phyloP scores from a whole-genome alignment of 2,329 filamentous ascomycete genomes.

The Trichoderma endophyticum region DNA sequence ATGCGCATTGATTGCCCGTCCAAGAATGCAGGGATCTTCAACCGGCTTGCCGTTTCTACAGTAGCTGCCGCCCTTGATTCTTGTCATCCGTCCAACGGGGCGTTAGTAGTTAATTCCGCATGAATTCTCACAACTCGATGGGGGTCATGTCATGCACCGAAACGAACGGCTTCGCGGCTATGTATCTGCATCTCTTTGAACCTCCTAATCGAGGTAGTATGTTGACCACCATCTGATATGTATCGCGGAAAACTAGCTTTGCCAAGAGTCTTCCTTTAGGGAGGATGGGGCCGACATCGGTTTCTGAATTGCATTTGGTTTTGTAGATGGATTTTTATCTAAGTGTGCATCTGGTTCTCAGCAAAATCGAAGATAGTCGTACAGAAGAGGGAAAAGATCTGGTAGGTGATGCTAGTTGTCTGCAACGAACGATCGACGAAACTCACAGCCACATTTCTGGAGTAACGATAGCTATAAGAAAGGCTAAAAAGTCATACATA shows the following conservation, averaged over 20 bases:
- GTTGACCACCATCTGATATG: background rate
- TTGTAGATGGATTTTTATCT: background rate
- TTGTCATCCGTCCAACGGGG: background rate
- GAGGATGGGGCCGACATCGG: background rate
- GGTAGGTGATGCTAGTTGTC: accelerated
- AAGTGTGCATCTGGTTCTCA: background rate
- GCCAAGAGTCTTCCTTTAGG: background rate
- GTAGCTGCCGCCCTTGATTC: background rate
- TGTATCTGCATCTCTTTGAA: background rate
- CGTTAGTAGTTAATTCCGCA: background rate
- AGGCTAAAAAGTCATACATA: background rate
- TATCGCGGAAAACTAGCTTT: background rate
- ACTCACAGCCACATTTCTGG: background rate
- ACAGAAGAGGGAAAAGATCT: background rate
- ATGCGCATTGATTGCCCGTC: background rate
- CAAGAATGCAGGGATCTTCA: background rate
- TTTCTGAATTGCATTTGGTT: background rate
- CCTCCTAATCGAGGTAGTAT: background rate
- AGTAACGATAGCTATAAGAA: background rate
- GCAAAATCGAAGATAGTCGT: background rate
- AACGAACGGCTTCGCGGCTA: background rate
- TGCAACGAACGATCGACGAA: background rate
- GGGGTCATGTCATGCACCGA: background rate
- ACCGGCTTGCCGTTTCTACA: background rate
- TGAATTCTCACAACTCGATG: background rate